These are phyloP conservation scores for Fusarium pseudoanthophilum DNA, from an alignment of 2,329 filamentous ascomycete species.

Conservation along the genomic window DNA sequence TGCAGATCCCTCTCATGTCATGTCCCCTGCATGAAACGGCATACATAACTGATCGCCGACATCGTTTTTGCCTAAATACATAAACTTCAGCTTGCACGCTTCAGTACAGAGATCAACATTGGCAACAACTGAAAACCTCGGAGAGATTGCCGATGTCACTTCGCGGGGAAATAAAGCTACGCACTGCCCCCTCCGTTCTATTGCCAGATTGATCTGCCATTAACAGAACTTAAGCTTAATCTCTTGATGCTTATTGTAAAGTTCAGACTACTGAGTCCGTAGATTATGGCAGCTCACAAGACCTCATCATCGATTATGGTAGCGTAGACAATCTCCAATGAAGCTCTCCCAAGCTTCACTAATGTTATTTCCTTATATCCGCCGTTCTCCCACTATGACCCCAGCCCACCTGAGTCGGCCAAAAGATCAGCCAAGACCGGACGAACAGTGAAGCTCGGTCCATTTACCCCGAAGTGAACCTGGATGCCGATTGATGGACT, in stretches of 20 bases:
- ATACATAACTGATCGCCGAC: constrained; percentile 7
- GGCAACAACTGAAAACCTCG: background rate
- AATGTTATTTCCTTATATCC: background rate
- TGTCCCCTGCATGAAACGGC: constrained; percentile 7
- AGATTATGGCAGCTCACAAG: background rate
- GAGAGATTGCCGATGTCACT: constrained; percentile 19
- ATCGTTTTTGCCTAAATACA: constrained; percentile 21
- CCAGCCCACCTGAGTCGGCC: background rate
- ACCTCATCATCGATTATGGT: background rate
- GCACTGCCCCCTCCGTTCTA: background rate
- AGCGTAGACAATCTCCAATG: background rate
- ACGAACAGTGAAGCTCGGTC: constrained; percentile 4
- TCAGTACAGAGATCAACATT: constrained; percentile 13
- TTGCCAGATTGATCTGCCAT: background rate
- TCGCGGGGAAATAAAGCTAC: background rate
- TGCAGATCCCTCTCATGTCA: constrained; percentile 1
- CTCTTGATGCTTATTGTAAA: background rate
- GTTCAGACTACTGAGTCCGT: background rate
- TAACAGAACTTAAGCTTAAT: background rate
- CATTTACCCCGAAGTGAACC: constrained; percentile 16
- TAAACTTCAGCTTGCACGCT: constrained; percentile 5
- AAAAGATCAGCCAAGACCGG: background rate
- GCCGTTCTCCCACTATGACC: background rate
- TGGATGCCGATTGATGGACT: constrained; percentile 25
- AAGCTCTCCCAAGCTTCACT: background rate